Evolutionary conservation across 305 asterid genomes (phyloP), one percentile per base, ranked within the genome.

Genomic region (Fraxinus sp.): DNA sequence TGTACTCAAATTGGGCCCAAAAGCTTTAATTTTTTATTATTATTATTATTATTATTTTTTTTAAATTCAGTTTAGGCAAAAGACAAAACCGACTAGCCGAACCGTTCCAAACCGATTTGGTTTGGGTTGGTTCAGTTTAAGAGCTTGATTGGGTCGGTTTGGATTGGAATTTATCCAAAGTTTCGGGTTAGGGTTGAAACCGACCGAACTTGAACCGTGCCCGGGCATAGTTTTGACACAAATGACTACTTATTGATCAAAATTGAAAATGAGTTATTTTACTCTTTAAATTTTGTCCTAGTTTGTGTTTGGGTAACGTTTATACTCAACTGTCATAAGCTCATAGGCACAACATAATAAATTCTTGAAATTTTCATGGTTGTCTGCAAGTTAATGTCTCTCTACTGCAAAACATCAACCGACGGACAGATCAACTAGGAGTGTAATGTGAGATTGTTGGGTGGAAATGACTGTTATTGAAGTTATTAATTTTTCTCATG

Each of bases 401-500:
- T 52, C 22, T 16, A 52, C 22, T 52, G 5, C 22, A 52, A 16
- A 52, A 52, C 64, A 16, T 52, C 9, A 16, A 52, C 22, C 22
- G 22, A 52, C 1, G 32, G 36, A 66, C 7, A 9, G 74, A 66
- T 4, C 32, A 9, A 32, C 3, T 26, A 68, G 20, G 75, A 68
- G 36, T 68, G 75, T 68, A 68, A 28, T 24, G 18, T 68, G 35
- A 68, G 30, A 28, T 68, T 24, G 36, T 68, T 24, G 70, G 13
- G 57, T 18, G 22, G 77, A 6, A 78, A 77, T 11, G 9, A 70
- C 32, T 72, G 77, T 77, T 32, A 75, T 82, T 85, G 77, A 85
- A 74, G 30, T 26, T 79, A 43, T 81, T 2, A 18, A 81, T 83
- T 52, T 88, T 76, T 83, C 87, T 79, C 5, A 2, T 86, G 89